Evolutionary conservation across 176 grass and related monocot species (phyloP).

Genomic region (Elymus sibiricus): DNA sequence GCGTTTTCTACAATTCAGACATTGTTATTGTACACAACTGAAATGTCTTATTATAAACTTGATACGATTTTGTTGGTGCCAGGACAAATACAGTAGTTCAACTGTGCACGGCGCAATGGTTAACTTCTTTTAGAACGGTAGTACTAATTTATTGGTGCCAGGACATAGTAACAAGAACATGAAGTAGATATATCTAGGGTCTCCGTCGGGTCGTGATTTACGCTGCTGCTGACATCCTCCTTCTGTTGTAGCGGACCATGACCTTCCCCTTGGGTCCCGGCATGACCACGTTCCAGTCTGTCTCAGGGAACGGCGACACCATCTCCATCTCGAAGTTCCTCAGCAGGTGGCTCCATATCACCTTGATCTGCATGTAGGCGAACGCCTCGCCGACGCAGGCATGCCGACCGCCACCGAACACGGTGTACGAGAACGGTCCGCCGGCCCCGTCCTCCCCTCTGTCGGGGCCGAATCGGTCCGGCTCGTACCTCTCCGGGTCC

Average conservation of each 20-base stretch:
- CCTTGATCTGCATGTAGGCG: conserved; percentile 79
- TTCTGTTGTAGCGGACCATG: conserved; percentile 58
- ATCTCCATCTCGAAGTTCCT: conserved; percentile 70
- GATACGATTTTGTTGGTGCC: no score
- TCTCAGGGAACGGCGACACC: conserved; percentile 59
- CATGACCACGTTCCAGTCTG: conserved; percentile 65
- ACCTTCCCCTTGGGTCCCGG: conserved; percentile 62
- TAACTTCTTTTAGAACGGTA: no score
- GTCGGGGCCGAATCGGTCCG: conserved; percentile 19
- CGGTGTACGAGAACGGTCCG: conserved; percentile 53
- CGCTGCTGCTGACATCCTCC: background rate
- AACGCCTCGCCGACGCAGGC: conserved; percentile 73
- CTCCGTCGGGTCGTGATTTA: background rate
- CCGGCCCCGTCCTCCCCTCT: conserved; percentile 40
- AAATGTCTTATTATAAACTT: no score
- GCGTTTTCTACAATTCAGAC: no score
- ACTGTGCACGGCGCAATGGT: no score
- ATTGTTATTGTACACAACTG: no score
- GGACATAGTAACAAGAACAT: no score
- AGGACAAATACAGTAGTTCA: no score
- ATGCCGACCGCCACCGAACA: conserved; percentile 64
- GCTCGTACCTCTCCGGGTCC: conserved; percentile 51
- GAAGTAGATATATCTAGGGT: background rate
- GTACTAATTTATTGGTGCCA: no score
- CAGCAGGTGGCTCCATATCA: conserved; percentile 71